Evolutionary conservation across 2,329 filamentous ascomycete species (phyloP), one percentile per base, ranked within the genome.

Genomic region (Xylaria polymorpha): DNA sequence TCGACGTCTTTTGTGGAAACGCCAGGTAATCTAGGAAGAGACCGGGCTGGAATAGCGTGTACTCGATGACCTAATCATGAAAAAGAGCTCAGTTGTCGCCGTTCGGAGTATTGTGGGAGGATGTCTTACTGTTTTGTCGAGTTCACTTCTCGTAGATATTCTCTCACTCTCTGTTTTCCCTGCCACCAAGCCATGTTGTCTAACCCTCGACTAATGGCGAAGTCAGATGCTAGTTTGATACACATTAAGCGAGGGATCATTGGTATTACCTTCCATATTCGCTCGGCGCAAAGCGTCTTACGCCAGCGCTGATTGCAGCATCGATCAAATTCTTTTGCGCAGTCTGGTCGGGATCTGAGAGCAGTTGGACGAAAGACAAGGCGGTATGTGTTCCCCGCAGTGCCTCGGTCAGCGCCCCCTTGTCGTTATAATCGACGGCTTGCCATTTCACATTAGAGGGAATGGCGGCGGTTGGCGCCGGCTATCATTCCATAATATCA

Each of bases 211-310:
- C 70, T 71, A 20, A 14, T 5, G 25, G 37, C 22, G 4, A 41
- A 12, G 22, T 67, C 37, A 67, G 51, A 29, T 35, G 18, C 15
- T n/a, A 18, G 4, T 43, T 14, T 4, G 14, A 44, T 35, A 37
- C 20, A 56, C 8, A 3, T 14, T n/a, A n/a, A 1, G 20, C 4
- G 18, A 25, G 5, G 1, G n/a, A 22, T 7, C 10, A 15, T 48
- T 57, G 29, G n/a, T 56, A 10, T 10, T 61, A 71, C 83, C 78
- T 78, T 25, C 75, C 79, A 70, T 85, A 92, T 71, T 92, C 90
- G 43, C 86, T 87, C 1, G 89, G 88, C 0, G 90, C 83, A 75
- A 89, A 90, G 7, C 88, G 83, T 72, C 85, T 85, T 6, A 91
- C 88, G 0, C 88, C 87, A 1, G 88, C 88, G 2, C 81, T 80